These are phyloP conservation scores for Suhomyces vadensis DNA, from an alignment of 805 yeast genomes.

Conservation along the genomic window DNA sequence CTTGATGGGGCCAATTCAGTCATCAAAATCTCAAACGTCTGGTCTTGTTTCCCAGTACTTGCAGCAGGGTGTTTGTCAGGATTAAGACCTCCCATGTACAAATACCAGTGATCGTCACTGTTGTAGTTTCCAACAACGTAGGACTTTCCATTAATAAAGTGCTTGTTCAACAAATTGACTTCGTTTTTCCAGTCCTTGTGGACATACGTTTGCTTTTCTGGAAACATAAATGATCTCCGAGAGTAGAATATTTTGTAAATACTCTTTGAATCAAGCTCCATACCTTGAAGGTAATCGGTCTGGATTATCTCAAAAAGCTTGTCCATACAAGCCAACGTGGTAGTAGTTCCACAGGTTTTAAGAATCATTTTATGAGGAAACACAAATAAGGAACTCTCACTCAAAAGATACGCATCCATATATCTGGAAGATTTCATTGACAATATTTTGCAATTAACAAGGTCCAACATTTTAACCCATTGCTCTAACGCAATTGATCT, in stretches of 20 bases:
- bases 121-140: slow-evolving; percentile 77
- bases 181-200: slow-evolving; percentile 87
- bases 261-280: slow-evolving; percentile 25
- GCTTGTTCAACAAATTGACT: slow-evolving; percentile 63
- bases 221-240: slow-evolving; percentile 90
- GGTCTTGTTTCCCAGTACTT: slow-evolving; percentile 41
- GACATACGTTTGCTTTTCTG: slow-evolving; percentile 74
- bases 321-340: slow-evolving; percentile 76
- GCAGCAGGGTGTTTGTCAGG: slow-evolving; percentile 5
- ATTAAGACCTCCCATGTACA: slow-evolving; percentile 62
- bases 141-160: slow-evolving; percentile 60
- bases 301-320: slow-evolving; percentile 52
- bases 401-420: slow-evolving; percentile 80
- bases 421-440: slow-evolving; percentile 68
- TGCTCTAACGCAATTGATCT: slow-evolving; percentile 62
- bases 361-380: slow-evolving; percentile 81
- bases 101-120: slow-evolving; percentile 86
- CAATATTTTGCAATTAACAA: slow-evolving; percentile 85
- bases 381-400: slow-evolving; percentile 89
- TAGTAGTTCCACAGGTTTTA: slow-evolving; percentile 96
- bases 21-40: slow-evolving; percentile 89
- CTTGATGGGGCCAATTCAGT: slow-evolving; percentile 66
- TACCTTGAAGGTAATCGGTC: slow-evolving; percentile 24
- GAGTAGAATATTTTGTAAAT: slow-evolving; percentile 82
- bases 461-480: slow-evolving; percentile 74